phyloP scores from a whole-genome alignment of 352 stramenopile genomes.

The Phytophthora sansomeana region DNA sequence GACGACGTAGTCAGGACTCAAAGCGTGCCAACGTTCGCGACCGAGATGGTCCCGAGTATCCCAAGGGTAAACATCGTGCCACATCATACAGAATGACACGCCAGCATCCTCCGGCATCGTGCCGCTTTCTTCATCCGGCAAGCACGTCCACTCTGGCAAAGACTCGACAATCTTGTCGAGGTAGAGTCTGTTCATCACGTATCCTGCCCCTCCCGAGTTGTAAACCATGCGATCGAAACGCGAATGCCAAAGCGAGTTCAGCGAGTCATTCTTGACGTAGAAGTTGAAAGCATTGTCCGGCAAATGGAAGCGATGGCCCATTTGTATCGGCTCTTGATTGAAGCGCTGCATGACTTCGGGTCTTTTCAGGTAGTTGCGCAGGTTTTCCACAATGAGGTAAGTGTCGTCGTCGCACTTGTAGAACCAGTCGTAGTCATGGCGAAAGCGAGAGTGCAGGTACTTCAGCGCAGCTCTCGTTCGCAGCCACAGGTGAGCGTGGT shows the following conservation, averaged over 20 bases:
- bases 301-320: slow-evolving; percentile 82
- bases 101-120: slow-evolving; percentile 75
- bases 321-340: slow-evolving; percentile 66
- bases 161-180: slow-evolving; percentile 66
- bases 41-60: slow-evolving; percentile 74
- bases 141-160: slow-evolving; percentile 53
- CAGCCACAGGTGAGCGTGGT: slow-evolving; percentile 80
- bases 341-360: slow-evolving; percentile 67
- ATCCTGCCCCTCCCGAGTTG: slow-evolving; percentile 77
- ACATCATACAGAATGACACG: slow-evolving; percentile 87
- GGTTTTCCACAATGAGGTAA: slow-evolving; percentile 79
- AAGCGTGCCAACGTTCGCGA: slow-evolving; percentile 77
- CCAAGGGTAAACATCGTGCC: slow-evolving; percentile 68
- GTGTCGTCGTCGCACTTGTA: slow-evolving; percentile 87
- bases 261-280: slow-evolving; percentile 64
- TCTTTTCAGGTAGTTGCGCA: slow-evolving; percentile 60
- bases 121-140: slow-evolving; percentile 64
- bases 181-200: slow-evolving; percentile 78
- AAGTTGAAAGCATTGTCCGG: slow-evolving; percentile 53
- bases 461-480: slow-evolving; percentile 71
- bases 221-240: slow-evolving; percentile 71
- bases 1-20: slow-evolving; percentile 55
- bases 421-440: slow-evolving; percentile 85
- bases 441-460: slow-evolving; percentile 71
- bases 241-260: slow-evolving; percentile 49